phyloP scores from a whole-genome alignment of 23 red algal species.

The Gracilariopsis chorda region DNA sequence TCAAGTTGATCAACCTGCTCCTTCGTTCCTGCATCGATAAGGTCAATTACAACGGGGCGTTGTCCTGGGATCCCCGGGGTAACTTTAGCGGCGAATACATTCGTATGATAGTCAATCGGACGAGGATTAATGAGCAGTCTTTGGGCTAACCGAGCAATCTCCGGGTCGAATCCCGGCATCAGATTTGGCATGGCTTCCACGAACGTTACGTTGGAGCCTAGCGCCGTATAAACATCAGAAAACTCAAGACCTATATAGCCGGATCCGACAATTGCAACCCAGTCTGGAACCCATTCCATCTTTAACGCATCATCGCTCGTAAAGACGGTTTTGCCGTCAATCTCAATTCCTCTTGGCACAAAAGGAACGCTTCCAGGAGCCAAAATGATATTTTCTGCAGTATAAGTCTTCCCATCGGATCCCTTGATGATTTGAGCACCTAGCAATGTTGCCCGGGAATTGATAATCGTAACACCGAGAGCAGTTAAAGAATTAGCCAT shows the following conservation, averaged over 20 bases:
- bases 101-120: conserved; percentile 91
- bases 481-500: conserved; percentile 84
- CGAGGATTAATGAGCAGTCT: conserved; percentile 88
- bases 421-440: conserved; percentile 40
- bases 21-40: conserved; percentile 81
- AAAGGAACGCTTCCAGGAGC: conserved; percentile 92
- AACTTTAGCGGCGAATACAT: conserved; percentile 94
- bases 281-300: conserved; percentile 97
- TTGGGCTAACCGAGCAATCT: conserved; percentile 88
- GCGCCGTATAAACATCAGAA: conserved; percentile 94
- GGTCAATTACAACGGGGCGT: conserved; percentile 84
- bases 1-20: conserved; percentile 68
- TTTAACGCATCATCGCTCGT: conserved; percentile 95
- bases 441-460: conserved; percentile 59
- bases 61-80: conserved; percentile 80
- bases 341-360: conserved; percentile 88
- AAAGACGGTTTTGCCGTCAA: conserved; percentile 95
- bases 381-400: conserved; percentile 85
- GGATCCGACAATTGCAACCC: conserved; percentile 97
- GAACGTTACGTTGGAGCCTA: conserved; percentile 98
- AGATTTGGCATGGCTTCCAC: conserved; percentile 95
- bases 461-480: conserved; percentile 78
- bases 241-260: conserved; percentile 99
- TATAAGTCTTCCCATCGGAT: conserved; percentile 59
- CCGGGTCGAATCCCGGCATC: conserved; percentile 98